phyloP scores from a whole-genome alignment of 2,329 filamentous ascomycete genomes.

The Sclerotinia sclerotiorum region DNA sequence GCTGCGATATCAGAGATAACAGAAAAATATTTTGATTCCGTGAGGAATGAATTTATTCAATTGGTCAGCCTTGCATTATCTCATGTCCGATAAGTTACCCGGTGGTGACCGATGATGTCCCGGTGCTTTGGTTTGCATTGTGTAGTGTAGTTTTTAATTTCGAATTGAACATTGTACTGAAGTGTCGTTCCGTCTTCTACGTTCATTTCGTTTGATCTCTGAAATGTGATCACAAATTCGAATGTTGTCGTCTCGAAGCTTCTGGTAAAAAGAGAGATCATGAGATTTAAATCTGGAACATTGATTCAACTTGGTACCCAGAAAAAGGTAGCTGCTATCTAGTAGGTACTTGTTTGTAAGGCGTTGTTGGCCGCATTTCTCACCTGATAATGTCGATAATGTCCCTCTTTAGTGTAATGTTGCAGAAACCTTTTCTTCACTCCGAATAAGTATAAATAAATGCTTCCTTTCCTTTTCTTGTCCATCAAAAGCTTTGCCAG shows the following conservation, averaged over 20 bases:
- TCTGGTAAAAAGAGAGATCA: not conserved
- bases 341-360: not conserved
- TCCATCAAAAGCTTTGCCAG: no score
- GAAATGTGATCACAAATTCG: not conserved
- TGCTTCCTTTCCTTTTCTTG: no score
- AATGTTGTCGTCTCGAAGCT: not conserved
- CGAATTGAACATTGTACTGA: not conserved
- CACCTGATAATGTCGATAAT: no score
- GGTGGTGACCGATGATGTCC: not conserved
- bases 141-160: no score
- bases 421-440: no score
- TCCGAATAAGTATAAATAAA: no score
- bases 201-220: no score
- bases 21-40: conserved; percentile 15
- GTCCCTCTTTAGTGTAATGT: no score
- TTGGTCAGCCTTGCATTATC: conserved; percentile 19
- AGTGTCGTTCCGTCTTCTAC: not conserved
- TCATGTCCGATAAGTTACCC: conserved; percentile 12
- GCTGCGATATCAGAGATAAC: not conserved
- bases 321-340: not conserved
- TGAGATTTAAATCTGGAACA: no score
- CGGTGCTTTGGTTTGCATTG: not conserved
- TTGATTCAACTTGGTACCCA: not conserved
- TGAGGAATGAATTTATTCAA: conserved; percentile 1
- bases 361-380: no score